Evolutionary conservation across 2,329 filamentous ascomycete genomes (phyloP), one percentile per base, ranked within the genome.

Genomic region (Epichloe brachyelytri): DNA sequence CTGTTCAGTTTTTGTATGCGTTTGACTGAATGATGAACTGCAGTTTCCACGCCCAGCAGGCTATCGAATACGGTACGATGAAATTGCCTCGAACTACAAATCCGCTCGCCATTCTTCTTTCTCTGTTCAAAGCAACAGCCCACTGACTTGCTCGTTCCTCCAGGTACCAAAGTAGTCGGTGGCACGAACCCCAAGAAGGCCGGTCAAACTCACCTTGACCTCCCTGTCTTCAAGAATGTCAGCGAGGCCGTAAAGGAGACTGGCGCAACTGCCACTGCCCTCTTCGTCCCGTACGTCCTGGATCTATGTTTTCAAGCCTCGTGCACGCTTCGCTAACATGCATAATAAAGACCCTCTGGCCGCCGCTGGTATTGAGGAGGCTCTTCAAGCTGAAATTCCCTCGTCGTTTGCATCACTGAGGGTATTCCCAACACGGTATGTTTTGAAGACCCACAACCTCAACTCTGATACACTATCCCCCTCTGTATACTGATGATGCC

Each of bases 161-260:
- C 53, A 94, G 88, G 91, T 69, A 98, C 93, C 63, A 91, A 95
- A 69, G 88, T 98, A 60, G 89, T 98, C 60, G 93, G 93, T 70
- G 93, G 93, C 67, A 97, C 91, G 66, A 97, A 97, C 77, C 93
- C 93, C 68, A 97, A 95, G 80, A 98, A 98, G 78, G 93, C 93
- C 59, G 93, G 93, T 65, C 74, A 80, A 63, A 84, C 82, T 67
- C 93, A 98, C 72, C 82, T 98, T 56, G 88, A 83, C 67, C 85
- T 86, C 61, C 93, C 93, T 54, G 93, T 98, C 65, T 98, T 97
- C 73, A 86, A 82, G 63, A 91, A 80, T 62, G 93, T 98, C 60
- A 73, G 74, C 61, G 89, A 98, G 51, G 93, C 87, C 57, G 82
- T 95, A 58, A 93, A 90, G 78, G 75, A 89, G 72, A 94, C 88